A percentile compares a stretch with the other conserved stretches of the same genome.
Conservation (phyloP, 202 grass and related monocot species). For the Setaria viridis region DNA sequence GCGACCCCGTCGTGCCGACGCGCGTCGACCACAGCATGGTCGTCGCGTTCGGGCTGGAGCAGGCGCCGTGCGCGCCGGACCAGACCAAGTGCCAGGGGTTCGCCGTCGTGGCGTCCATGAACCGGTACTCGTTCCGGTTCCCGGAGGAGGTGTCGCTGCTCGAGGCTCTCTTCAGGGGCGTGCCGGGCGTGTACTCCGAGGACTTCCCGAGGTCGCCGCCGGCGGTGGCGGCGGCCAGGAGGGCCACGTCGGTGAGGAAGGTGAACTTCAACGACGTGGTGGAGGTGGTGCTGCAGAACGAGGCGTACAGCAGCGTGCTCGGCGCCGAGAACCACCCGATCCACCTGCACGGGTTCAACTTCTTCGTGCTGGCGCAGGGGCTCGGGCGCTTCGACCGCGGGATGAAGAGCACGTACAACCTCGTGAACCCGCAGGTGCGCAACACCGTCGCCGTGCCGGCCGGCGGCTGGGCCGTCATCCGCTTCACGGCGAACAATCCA, state of each 20-base stretch:
- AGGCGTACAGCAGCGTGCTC: conserved; percentile 34
- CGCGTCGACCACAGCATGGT: conserved; percentile 51
- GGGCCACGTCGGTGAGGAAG: conserved; percentile 38
- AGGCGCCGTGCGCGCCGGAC: conserved; percentile 46
- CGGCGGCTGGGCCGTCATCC: conserved; percentile 66
- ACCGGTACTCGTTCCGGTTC: conserved; percentile 67
- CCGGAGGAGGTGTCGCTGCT: conserved; percentile 63
- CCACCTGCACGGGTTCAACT: conserved; percentile 77
- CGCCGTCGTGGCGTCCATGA: conserved; percentile 67
- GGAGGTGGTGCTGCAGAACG: conserved; percentile 72
- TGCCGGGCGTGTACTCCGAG: conserved; percentile 43
- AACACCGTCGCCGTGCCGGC: conserved; percentile 61
- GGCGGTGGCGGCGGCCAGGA: conserved; percentile 18
- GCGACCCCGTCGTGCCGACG: conserved; percentile 44
- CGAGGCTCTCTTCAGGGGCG: conserved; percentile 59
- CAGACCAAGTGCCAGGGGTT: conserved; percentile 54
- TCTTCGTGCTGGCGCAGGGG: conserved; percentile 73
- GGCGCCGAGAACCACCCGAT: conserved; percentile 72
- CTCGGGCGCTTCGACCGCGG: conserved; percentile 47
- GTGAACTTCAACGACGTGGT: conserved; percentile 59
- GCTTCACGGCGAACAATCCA: conserved; percentile 61
- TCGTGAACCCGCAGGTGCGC: conserved; percentile 60
- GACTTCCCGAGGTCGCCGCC: conserved; percentile 52
- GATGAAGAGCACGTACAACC: conserved; percentile 40
- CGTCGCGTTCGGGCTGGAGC: conserved; percentile 61